Base-by-base conservation (phyloP, 345 rosid genomes). In the Tarenaya hassleriana region DNA sequence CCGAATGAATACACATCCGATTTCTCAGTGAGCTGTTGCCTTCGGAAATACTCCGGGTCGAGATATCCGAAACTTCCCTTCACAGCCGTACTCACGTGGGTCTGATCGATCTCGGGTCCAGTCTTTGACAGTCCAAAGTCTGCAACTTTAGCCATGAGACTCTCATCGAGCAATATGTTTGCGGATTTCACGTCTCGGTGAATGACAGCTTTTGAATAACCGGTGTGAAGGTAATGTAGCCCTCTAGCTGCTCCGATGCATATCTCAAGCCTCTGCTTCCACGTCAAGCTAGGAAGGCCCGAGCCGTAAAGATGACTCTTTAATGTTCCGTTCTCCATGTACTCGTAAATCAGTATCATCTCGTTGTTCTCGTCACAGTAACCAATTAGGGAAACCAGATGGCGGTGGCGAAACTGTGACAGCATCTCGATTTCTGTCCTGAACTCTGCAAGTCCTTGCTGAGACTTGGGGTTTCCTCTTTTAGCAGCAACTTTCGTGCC, bases 401-500 rank as follows among this genome's bases (percentile, higher is more conserved):
- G 76, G 0, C 69, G 52, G 63, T 75, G 79, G 16, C 81, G 73
- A 32, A 75, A 70, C 58, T 71, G 77, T 7, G 81, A 79, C 17
- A 79, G 66, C 77, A 76, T 70, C 50, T 73, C 72, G 9, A 79
- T 76, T 44, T 79, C 81, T 0, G 81, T 79, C 75, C 37, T 53
- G 70, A 79, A 79, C 37, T 73, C 79, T 0, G 69, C 69, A 15
- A 59, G 73, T 2, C 84, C 81, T 57, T 73, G 81, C 57, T 71
- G 79, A 20, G 84, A 79, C 24, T 70, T 68, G 0, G 71, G 75
- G 21, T 76, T 70, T 24, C 78, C 50, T 34, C 79, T 74, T 51
- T 79, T 79, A 40, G 75, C 71, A 45, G 84, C 84, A 14, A 79
- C 77, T n/a, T 54, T 68, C 4, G 71, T 65, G 0, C 71, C 73